Evolutionary conservation across 345 rosid genomes (phyloP), one percentile per base, ranked within the genome.

Genomic region (Gossypioides kirkii): DNA sequence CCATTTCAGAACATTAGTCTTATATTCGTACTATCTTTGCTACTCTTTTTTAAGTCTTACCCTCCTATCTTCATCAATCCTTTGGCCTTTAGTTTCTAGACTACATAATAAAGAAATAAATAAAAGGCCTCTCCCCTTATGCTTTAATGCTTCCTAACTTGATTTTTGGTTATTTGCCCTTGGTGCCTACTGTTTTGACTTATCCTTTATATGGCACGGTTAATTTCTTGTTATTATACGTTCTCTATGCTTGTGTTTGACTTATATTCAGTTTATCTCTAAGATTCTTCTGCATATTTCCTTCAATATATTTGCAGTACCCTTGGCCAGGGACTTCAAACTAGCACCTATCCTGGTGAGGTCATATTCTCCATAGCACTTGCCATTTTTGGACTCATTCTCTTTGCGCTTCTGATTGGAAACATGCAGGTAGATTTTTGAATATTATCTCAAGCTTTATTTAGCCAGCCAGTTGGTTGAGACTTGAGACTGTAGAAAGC

Each of bases 271-370:
- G 62, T 38, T 28, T 43, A 11, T n/a, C 25, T 2, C 76, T 60
- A 58, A 66, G 22, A 20, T 50, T 18, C 25, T n/a, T 53, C 38
- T 73, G 13, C 6, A 7, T 10, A 46, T 41, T 74, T 77, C 71
- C 54, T 70, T 82, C 75, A 49, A 72, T 68, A 73, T 74, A 6
- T 52, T 49, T 77, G 77, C 87, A 95, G 99, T 61, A 92, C 99
- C 46, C 98, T 95, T 66, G 99, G 99, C 55, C 99, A 95, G 79
- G 98, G 98, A 66, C 98, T 95, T 77, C 3, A 90, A 80, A 95
- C 99, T 23, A 95, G 99, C 73, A 92, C 91, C 32, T 95, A 80
- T 61, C 94, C 97, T 8, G 87, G 86, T 72, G 99, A 95, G 80
- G 87, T 92, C 26, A 79, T 92, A 62, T 95, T 95, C 77, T 92